These are phyloP conservation scores for Alternaria arbusti DNA, from an alignment of 2,329 filamentous ascomycete genomes.

Conservation along the genomic window DNA sequence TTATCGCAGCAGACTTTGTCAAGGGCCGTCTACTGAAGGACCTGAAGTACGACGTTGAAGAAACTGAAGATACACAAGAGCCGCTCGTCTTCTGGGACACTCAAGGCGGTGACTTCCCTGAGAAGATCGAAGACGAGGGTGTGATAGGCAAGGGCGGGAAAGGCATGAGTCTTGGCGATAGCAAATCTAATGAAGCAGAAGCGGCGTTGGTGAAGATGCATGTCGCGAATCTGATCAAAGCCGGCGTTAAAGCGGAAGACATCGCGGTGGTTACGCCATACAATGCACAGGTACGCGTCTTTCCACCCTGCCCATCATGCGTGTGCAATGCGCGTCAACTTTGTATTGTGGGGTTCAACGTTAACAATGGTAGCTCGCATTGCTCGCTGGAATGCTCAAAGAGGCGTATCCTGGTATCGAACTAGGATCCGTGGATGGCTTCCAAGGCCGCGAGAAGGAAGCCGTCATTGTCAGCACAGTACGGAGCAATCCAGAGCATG, in stretches of 20 bases:
- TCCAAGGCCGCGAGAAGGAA: conserved; percentile 97
- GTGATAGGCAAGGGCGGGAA: conserved; percentile 57
- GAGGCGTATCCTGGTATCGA: conserved; percentile 84
- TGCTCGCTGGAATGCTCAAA: conserved; percentile 78
- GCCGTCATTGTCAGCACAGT: conserved; percentile 94
- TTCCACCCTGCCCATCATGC: conserved; percentile 11
- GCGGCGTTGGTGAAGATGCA: conserved; percentile 80
- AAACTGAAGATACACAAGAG: conserved; percentile 85
- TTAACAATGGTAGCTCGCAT: conserved; percentile 65
- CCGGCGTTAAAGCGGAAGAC: conserved; percentile 80
- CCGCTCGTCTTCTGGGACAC: conserved; percentile 95
- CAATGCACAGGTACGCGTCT: conserved; percentile 75
- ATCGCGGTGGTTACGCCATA: conserved; percentile 96
- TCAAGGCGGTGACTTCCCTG: conserved; percentile 89
- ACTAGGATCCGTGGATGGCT: conserved; percentile 95
- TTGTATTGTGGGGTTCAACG: not conserved
- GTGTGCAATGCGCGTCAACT: conserved; percentile 7
- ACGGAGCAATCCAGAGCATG: conserved; percentile 81
- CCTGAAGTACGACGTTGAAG: conserved; percentile 76
- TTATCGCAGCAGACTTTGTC: conserved; percentile 82
- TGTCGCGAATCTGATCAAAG: conserved; percentile 74
- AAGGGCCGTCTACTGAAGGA: conserved; percentile 76
- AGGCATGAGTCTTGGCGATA: conserved; percentile 67
- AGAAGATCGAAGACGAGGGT: conserved; percentile 78
- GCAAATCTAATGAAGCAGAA: conserved; percentile 92